Base-by-base conservation (phyloP, 2,329 filamentous ascomycete species). In the Fusarium pseudonygamai region DNA sequence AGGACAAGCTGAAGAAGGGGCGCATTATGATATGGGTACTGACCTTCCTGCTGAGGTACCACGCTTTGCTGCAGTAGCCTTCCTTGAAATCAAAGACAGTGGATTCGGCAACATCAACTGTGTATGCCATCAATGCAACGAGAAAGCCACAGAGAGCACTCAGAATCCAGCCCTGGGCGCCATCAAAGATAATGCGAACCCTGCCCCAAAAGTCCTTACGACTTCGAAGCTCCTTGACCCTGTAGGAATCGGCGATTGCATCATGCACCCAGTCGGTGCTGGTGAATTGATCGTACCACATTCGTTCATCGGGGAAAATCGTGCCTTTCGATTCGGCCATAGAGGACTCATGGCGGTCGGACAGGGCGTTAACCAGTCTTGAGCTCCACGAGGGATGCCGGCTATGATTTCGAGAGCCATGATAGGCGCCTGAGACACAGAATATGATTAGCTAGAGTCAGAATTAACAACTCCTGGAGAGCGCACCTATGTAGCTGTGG, bases 231-330 rank as follows among this genome's bases (percentile, higher is more conserved):
- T 91, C 91, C 81, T 97, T 96, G 56, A 97, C 91, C 32, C 96
- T 93, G 77, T 95, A 94, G 15, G 95, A 94, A 83, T 98, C 96
- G 78, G 95, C 94, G 75, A 99, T 98, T 81, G 93, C 95, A 82
- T 99, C 96, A 80, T 97, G 96, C 2, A 99, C 95, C 96, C 96
- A 99, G 82, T 99, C 96, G 62, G 94, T 98, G 12, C 94, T 97
- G 11, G 95, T 97, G 79, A 97, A 97, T 83, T 99, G 96, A 85
- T 99, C 96, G 83, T 98, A 98, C 96, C 96, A 98, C 15, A 97
- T 93, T 68, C 96, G 91, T 75, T 98, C 95, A 79, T 98, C 93
- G 57, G 92, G 85, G 76, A 90, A 92, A 15, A 93, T 83, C 9
- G 90, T 91, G 39, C 87, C 84, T 78, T 91, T 93, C 55, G 91